Base-by-base conservation (phyloP, 768 basidiomycete genomes). In the Daedalea quercina region DNA sequence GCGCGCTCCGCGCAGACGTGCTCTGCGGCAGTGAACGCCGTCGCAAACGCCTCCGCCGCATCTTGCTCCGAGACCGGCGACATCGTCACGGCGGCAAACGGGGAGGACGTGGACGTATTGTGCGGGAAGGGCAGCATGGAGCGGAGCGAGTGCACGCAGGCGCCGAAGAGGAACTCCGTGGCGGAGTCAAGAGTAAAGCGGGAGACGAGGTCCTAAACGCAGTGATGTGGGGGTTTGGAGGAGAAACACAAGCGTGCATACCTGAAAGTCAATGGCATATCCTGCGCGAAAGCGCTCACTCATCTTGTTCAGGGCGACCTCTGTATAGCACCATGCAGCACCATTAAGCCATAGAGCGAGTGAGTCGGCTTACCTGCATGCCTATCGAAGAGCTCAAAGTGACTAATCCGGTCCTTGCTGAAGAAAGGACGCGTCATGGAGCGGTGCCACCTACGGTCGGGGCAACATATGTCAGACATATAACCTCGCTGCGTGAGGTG, bases 161-260 rank as follows among this genome's bases (percentile, higher is more conserved):
- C 59, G 4, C 75, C 78, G 50, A 79, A 79, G 43, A 81, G 64
- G 55, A 79, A 81, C 51, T 78, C 75, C 2, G 79, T 73, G 0
- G 81, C 79, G 3, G 78, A 69, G 61, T 80, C 78, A 31, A 80
- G 69, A 0, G 78, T 76, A 54, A 79, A 76, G 41, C 76, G 72
- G 1, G 69, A 69, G 22, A 78, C 60, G 7, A 73, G 54, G 50
- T 80, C 77, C 66, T 80, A 17, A 12, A 2, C 4, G 4, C 13
- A n/a, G 31, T 31, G 47, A 17, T 11, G n/a, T n/a, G n/a, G n/a
- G n/a, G 15, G 12, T 6, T 9, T 17, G 31, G 17, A 9, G 34
- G 13, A 33, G n/a, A 22, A n/a, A n/a, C n/a, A n/a, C n/a, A n/a
- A n/a, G n/a, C n/a, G n/a, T 17, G 13, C 54, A 7, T 47, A 54